Evolutionary conservation across 352 stramenopile species (phyloP).

Genomic region (Globisporangium splendens): DNA sequence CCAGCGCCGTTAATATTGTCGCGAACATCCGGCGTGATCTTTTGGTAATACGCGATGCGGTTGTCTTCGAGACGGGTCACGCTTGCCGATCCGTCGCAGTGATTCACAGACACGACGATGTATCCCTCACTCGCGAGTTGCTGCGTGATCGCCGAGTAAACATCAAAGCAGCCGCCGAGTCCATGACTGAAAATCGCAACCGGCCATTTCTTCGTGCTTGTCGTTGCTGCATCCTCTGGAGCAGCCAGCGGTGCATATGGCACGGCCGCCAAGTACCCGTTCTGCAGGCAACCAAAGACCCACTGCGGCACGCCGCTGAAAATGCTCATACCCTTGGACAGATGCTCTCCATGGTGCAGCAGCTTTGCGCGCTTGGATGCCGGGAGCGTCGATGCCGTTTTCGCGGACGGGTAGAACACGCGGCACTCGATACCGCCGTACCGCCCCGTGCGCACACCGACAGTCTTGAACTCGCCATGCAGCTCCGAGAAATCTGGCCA

Average conservation of each 20-base stretch:
- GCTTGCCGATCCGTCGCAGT: constrained; percentile 61
- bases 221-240: background rate
- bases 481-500: constrained; percentile 48
- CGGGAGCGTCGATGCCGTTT: background rate
- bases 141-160: constrained; percentile 63
- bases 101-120: constrained; percentile 56
- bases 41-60: constrained; percentile 56
- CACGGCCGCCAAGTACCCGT: constrained; percentile 41
- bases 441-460: constrained; percentile 38
- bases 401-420: constrained; percentile 57
- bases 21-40: constrained; percentile 38
- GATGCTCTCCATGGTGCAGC: constrained; percentile 50
- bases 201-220: constrained; percentile 29
- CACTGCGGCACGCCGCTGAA: constrained; percentile 47
- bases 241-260: constrained; percentile 32
- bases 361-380: constrained; percentile 22
- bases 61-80: constrained; percentile 40
- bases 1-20: constrained; percentile 47
- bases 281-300: constrained; percentile 52
- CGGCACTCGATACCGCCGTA: constrained; percentile 55
- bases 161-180: constrained; percentile 47
- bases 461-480: constrained; percentile 31
- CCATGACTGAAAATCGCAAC: constrained; percentile 66
- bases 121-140: constrained; percentile 60
- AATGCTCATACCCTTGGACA: constrained; percentile 40